phyloP scores from a whole-genome alignment of 768 basidiomycete species.

The Panaeolus papilionaceus region DNA sequence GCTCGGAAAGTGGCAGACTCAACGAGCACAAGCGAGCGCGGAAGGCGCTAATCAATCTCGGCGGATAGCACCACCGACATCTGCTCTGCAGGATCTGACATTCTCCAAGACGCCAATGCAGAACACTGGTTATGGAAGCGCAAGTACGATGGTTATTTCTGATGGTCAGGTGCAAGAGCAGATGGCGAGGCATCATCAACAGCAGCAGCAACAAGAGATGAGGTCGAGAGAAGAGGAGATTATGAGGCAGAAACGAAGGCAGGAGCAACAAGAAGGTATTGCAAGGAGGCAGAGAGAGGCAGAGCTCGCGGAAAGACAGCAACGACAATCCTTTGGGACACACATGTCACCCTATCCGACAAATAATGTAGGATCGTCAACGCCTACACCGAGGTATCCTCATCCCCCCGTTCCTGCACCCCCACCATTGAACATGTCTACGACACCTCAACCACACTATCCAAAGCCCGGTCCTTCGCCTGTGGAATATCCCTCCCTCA shows the following conservation, averaged over 20 bases:
- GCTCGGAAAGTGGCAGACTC: constrained; percentile 40
- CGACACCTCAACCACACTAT: constrained; percentile 29
- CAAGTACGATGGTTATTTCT: constrained; percentile 34
- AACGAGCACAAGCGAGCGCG: constrained; percentile 33
- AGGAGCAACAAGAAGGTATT: constrained; percentile 62
- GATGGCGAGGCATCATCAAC: constrained; percentile 28
- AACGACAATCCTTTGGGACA: constrained; percentile 24
- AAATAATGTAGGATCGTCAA: constrained; percentile 23
- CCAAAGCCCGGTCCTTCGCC: constrained; percentile 21
- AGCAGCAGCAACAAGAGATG: constrained; percentile 50
- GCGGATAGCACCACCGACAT: constrained; percentile 21
- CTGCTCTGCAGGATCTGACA: constrained; percentile 34
- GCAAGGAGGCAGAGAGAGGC: constrained; percentile 64
- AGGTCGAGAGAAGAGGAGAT: constrained; percentile 56
- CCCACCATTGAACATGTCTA: constrained; percentile 22
- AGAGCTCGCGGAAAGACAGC: constrained; percentile 51
- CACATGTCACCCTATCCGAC: constrained; percentile 37
- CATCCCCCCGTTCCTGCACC: constrained; percentile 24
- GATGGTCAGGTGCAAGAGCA: constrained; percentile 31
- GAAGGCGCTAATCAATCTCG: constrained; percentile 26
- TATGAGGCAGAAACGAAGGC: constrained; percentile 45
- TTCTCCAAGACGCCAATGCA: constrained; percentile 36
- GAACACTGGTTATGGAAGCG: constrained; percentile 33
- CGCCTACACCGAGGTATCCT: constrained; percentile 23
- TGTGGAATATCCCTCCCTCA: constrained; percentile 28